These are phyloP conservation scores for Chaetomium cochliodes DNA, from an alignment of 495 filamentous ascomycete genomes.

Conservation along the genomic window DNA sequence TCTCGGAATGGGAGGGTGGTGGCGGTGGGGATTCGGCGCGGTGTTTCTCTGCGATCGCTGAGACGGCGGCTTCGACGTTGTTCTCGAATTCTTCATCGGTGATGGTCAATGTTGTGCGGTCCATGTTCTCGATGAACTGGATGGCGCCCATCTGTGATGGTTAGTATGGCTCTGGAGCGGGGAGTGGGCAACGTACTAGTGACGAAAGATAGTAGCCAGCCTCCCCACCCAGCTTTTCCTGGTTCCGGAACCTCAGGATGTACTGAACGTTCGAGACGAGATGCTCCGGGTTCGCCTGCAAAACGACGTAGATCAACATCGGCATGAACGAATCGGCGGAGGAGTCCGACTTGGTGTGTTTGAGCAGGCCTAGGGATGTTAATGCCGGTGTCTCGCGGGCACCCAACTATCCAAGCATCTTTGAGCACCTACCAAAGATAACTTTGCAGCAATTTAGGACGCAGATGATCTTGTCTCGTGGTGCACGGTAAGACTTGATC, in stretches of 20 bases:
- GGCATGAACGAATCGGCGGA: slow-evolving; percentile 97
- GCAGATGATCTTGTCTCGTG: slow-evolving; percentile 97
- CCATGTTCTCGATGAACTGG: slow-evolving; percentile 94
- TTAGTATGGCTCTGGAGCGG: slow-evolving; percentile 18
- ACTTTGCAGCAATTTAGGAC: slow-evolving; percentile 99
- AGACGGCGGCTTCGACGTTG: slow-evolving; percentile 93
- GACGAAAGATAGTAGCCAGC: slow-evolving; percentile 98
- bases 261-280: slow-evolving; percentile 98
- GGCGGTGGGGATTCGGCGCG: slow-evolving; percentile 51
- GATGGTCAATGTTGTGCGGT: slow-evolving; percentile 89
- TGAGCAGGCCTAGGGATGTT: slow-evolving; percentile 65
- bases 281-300: slow-evolving; percentile 91
- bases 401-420: not conserved
- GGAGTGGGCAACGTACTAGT: slow-evolving; percentile 56
- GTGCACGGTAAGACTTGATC: slow-evolving; percentile 92
- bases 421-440: slow-evolving; percentile 73
- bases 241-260: slow-evolving; percentile 92
- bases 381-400: slow-evolving; percentile 8
- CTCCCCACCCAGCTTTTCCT: slow-evolving; percentile 94
- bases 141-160: slow-evolving; percentile 80
- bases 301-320: slow-evolving; percentile 90
- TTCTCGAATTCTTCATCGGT: slow-evolving; percentile 92
- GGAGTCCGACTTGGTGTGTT: slow-evolving; percentile 87
- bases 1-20: slow-evolving; percentile 56
- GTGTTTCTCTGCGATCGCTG: slow-evolving; percentile 90